Percentiles rank a stretch among this genome's conserved stretches.
Conservation (phyloP, 306 rosid genomes). For the Ziziphus jujuba region DNA sequence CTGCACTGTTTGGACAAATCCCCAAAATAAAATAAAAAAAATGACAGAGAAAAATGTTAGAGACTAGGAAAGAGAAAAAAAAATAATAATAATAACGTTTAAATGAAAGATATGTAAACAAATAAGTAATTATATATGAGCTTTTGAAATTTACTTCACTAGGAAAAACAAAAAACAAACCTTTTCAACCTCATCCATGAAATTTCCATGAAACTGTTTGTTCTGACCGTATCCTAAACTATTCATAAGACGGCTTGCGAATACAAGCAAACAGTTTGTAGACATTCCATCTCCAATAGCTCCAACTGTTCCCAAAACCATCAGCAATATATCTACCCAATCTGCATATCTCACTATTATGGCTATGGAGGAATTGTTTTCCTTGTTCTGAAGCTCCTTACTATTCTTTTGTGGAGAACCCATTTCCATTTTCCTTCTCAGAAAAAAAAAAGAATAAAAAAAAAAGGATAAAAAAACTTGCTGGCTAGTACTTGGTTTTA, state of each 20-base stretch:
- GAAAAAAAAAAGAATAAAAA: too few relatives aligned
- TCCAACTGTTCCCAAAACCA: constrained; percentile 77
- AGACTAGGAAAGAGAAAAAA: too few relatives aligned
- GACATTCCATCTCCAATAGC: constrained; percentile 96
- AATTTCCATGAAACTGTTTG: constrained; percentile 34
- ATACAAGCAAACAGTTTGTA: constrained; percentile 72
- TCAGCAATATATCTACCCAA: constrained; percentile 70
- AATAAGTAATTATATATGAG: too few relatives aligned
- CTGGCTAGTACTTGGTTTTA: too few relatives aligned
- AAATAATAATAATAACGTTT: too few relatives aligned
- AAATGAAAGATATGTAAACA: too few relatives aligned
- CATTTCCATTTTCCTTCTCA: constrained; percentile 29
- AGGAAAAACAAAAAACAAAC: constrained; percentile 30
- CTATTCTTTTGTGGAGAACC: constrained; percentile 31
- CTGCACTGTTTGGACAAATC: constrained; percentile 70
- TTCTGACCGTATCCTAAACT: constrained; percentile 63
- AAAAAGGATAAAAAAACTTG: too few relatives aligned
- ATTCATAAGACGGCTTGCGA: constrained; percentile 87
- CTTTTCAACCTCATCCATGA: constrained; percentile 79
- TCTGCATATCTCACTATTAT: constrained; percentile 70
- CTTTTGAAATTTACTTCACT: background rate
- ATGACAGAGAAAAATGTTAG: background rate
- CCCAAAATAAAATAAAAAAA: background rate
- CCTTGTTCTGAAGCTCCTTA: constrained; percentile 30
- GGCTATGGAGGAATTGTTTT: constrained; percentile 18